Base-by-base conservation (phyloP, 2,329 filamentous ascomycete genomes). In the Paraphoma sp. region DNA sequence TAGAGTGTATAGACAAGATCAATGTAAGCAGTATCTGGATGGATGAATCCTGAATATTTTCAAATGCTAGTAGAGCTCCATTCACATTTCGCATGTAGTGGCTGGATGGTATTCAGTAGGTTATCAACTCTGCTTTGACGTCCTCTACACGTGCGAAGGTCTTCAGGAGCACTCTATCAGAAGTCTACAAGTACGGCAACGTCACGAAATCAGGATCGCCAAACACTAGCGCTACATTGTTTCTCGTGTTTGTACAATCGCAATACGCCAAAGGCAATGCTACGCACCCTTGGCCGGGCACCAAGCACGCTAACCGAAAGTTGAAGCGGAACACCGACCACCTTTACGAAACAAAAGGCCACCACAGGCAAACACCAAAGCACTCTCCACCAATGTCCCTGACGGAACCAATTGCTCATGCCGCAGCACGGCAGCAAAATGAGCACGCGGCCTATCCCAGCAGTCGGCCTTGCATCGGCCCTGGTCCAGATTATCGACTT, bases 401-500 rank as follows among this genome's bases (percentile, higher is more conserved):
- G 40, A 14, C 16, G 3, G 8, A 7, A 36, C 45, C 6, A 29
- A 9, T 12, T 17, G 14, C 28, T 6, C 12, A 40, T 18, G 33
- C 23, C 9, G 18, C 33, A 51, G 38, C 48, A 44, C 9, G 40
- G 28, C 23, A 36, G 48, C 38, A 44, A 9, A 52, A 33, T 33
- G n/a, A 53, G 18, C 31, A 53, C 45, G 38, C 43, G 29, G 40
- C 51, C 51, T 8, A 53, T 53, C 33, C 51, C 51, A 10, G 51
- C 51, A 17, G 51, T 53, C 16, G 51, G 51, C 16, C 45, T 53
- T n/a, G 45, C 51, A 29, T 53, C 51, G 17, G 64, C 60, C 18
- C 53, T 68, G 4, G 46, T 70, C 17, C 68, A 70, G 29, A 51
- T 64, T 6, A 48, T 71, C 44, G 65, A 69, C 49, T 71, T 71